Evolutionary conservation across 345 rosid species (phyloP).

Genomic region (Melaleuca alternifolia): DNA sequence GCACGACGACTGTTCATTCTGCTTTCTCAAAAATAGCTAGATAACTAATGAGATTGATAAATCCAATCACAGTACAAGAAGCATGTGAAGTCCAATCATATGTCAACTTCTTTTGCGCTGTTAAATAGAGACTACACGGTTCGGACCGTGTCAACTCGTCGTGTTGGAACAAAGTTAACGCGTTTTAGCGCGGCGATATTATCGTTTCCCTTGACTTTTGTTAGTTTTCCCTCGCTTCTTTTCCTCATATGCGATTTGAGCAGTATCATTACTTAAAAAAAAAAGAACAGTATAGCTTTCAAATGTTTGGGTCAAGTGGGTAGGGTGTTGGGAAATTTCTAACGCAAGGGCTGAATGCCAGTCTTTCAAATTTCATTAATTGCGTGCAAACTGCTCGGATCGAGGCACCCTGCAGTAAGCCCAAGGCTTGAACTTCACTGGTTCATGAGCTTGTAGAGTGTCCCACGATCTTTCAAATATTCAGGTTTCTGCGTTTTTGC

Average conservation of each 20-base stretch:
- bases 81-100: neutral
- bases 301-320: neutral
- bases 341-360: neutral
- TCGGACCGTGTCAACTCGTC: neutral
- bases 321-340: neutral
- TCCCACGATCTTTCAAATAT: neutral
- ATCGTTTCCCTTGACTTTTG: neutral
- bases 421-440: neutral
- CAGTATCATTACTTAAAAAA: neutral
- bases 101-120: neutral
- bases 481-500: neutral
- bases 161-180: neutral
- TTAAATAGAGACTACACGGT: neutral
- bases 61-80: neutral
- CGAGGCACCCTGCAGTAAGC: neutral
- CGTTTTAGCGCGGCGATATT: neutral
- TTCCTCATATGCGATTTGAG: neutral
- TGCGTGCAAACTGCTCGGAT: neutral
- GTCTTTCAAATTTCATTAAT: neutral
- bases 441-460: neutral
- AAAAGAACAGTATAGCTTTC: neutral
- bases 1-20: neutral
- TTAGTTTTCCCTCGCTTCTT: neutral
- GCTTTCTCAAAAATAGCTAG: neutral
- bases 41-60: neutral